Percentiles rank a stretch among this genome's conserved stretches.
These are phyloP conservation scores for Phytophthora hibernalis DNA, from an alignment of 352 stramenopile species.

Conservation along the genomic window DNA sequence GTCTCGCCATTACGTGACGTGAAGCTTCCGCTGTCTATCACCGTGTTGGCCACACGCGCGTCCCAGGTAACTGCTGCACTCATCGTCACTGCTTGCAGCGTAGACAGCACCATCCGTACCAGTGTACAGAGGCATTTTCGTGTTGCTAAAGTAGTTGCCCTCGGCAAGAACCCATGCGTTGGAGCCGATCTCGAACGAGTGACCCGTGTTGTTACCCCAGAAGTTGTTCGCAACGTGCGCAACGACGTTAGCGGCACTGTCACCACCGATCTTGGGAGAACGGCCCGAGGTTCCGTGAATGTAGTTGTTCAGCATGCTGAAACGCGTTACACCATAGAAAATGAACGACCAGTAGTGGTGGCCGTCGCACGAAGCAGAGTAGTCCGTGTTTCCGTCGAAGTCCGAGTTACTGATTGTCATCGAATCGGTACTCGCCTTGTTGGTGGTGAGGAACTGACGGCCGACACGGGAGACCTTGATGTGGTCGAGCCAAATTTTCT, in stretches of 20 bases:
- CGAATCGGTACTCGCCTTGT: constrained; percentile 36
- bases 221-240: no score
- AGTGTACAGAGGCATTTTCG: constrained; percentile 22
- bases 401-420: constrained; percentile 64
- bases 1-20: constrained; percentile 22
- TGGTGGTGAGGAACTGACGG: constrained; percentile 49
- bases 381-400: constrained; percentile 53
- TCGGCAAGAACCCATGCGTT: constrained; percentile 39
- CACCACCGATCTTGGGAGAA: no score
- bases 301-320: constrained; percentile 51
- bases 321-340: constrained; percentile 44
- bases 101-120: constrained; percentile 27
- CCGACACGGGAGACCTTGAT: constrained; percentile 40
- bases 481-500: constrained; percentile 52
- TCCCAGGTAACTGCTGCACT: constrained; percentile 28
- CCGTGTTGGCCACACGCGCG: constrained; percentile 30
- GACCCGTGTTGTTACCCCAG: no score
- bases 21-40: constrained; percentile 28
- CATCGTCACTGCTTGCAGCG: constrained; percentile 5
- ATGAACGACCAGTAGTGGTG: constrained; percentile 63
- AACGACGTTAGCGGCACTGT: no score
- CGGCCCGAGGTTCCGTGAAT: no score
- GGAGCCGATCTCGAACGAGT: constrained; percentile 20
- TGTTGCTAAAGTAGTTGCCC: constrained; percentile 52
- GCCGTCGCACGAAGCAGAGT: constrained; percentile 50